These are phyloP conservation scores for Thermomyces lanuginosus DNA, from an alignment of 2,329 filamentous ascomycete genomes.

Conservation along the genomic window DNA sequence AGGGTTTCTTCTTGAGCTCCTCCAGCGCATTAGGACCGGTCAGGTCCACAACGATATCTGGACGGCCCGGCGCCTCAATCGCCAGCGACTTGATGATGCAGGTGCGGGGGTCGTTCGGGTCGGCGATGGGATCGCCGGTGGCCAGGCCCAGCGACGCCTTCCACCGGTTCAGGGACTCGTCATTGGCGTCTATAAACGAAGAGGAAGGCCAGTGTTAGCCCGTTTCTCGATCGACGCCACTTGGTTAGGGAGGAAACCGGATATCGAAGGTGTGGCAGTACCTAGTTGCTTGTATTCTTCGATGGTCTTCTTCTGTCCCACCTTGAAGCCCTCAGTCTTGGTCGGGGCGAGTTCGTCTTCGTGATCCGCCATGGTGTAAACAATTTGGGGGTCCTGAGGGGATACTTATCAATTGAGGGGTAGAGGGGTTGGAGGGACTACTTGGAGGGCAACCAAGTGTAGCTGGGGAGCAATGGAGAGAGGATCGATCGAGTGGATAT, in stretches of 20 bases:
- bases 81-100: slow-evolving; percentile 87
- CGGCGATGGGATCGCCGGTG: slow-evolving; percentile 52
- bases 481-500: too few species aligned
- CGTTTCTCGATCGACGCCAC: too few species aligned
- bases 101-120: slow-evolving; percentile 68
- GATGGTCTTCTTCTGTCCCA: slow-evolving; percentile 95
- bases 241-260: neutral
- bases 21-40: slow-evolving; percentile 55
- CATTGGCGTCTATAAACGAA: slow-evolving; percentile 42
- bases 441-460: too few species aligned
- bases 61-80: slow-evolving; percentile 67
- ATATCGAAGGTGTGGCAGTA: slow-evolving; percentile 26
- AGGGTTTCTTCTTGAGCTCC: slow-evolving; percentile 75
- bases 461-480: too few species aligned
- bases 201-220: too few species aligned
- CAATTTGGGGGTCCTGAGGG: too few species aligned
- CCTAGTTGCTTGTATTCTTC: slow-evolving; percentile 89
- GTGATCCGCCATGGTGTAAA: slow-evolving; percentile 53
- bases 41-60: slow-evolving; percentile 79
- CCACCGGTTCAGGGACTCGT: slow-evolving; percentile 93
- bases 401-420: too few species aligned
- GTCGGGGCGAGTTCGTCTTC: slow-evolving; percentile 74
- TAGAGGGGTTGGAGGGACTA: too few species aligned
- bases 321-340: slow-evolving; percentile 90
- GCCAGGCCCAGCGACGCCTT: slow-evolving; percentile 86